Evolutionary conservation across 2,329 filamentous ascomycete genomes (phyloP).

Genomic region (Arthrobotrys musiformis): DNA sequence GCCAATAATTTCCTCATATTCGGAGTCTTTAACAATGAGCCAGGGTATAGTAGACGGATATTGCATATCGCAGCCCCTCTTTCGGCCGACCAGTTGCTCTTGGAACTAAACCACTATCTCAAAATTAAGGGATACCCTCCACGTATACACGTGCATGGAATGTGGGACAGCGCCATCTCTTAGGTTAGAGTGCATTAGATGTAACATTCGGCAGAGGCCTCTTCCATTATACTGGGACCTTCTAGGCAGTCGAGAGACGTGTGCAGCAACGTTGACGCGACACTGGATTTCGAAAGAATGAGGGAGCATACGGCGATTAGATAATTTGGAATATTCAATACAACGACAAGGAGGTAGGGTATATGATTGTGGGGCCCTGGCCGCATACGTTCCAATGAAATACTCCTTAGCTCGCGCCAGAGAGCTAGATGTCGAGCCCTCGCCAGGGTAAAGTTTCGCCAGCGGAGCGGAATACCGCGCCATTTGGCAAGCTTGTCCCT

Average conservation of each 20-base stretch:
- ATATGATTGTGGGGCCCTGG: conserved; percentile 1
- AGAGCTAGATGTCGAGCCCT: background rate
- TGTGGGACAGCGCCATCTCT: background rate
- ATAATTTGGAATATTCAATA: conserved; percentile 33
- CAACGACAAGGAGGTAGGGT: background rate
- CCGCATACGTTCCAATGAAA: conserved; percentile 5
- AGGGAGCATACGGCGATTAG: conserved; percentile 18
- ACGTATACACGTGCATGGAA: background rate
- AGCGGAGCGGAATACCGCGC: conserved; percentile 21
- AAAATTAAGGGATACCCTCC: conserved; percentile 19
- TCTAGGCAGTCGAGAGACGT: conserved; percentile 19
- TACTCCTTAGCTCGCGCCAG: conserved; percentile 6
- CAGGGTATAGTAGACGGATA: background rate
- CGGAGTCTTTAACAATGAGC: background rate
- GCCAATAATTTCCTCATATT: background rate
- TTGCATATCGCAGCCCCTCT: background rate
- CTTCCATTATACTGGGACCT: background rate
- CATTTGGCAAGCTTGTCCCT: conserved; percentile 1
- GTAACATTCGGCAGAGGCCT: background rate
- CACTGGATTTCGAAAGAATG: background rate
- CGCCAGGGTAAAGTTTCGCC: background rate
- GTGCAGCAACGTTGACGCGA: background rate
- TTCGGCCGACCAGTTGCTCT: conserved; percentile 5
- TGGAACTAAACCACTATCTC: background rate
- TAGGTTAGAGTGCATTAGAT: background rate